Percentiles rank a stretch among this genome's conserved stretches.
Evolutionary conservation across 345 rosid species (phyloP).

Genomic region (Salix udensis): DNA sequence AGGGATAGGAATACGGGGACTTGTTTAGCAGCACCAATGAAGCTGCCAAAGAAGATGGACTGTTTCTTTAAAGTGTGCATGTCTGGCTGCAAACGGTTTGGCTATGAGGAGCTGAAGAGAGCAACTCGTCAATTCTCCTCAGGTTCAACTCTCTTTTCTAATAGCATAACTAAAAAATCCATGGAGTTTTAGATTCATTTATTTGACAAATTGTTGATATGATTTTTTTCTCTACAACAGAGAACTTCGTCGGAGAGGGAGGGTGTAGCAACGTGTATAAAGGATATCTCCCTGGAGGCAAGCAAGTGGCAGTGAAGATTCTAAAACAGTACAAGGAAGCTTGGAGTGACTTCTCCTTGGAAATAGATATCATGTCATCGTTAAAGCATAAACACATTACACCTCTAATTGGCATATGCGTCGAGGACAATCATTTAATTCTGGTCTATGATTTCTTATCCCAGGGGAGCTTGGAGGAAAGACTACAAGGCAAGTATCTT

Average conservation of each 20-base stretch:
- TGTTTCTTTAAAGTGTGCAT: background rate
- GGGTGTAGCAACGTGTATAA: slow-evolving; percentile 29
- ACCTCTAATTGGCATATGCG: slow-evolving; percentile 21
- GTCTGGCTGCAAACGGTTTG: slow-evolving; percentile 18
- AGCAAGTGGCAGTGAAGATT: slow-evolving; percentile 21
- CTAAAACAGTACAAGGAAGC: slow-evolving; percentile 30
- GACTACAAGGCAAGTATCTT: slow-evolving; percentile 16
- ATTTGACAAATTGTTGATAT: background rate
- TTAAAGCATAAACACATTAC: slow-evolving; percentile 22
- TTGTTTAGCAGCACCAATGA: slow-evolving; percentile 10
- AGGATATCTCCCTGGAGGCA: slow-evolving; percentile 20
- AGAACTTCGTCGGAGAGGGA: slow-evolving; percentile 27
- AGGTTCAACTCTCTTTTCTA: slow-evolving; percentile 7
- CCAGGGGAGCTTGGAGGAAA: slow-evolving; percentile 26
- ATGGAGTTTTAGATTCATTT: background rate
- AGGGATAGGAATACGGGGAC: background rate
- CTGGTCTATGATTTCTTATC: slow-evolving; percentile 28
- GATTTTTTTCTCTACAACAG: slow-evolving; percentile 1
- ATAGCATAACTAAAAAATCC: background rate
- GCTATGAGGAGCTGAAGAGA: slow-evolving; percentile 13
- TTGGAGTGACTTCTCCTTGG: slow-evolving; percentile 24
- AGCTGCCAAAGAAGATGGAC: slow-evolving; percentile 11
- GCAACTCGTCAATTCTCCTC: slow-evolving; percentile 24
- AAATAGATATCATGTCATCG: slow-evolving; percentile 22
- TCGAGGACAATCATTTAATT: slow-evolving; percentile 16